Conservation (phyloP, 1,284 basidiomycete species). For the Ganoderma meredithae region DNA sequence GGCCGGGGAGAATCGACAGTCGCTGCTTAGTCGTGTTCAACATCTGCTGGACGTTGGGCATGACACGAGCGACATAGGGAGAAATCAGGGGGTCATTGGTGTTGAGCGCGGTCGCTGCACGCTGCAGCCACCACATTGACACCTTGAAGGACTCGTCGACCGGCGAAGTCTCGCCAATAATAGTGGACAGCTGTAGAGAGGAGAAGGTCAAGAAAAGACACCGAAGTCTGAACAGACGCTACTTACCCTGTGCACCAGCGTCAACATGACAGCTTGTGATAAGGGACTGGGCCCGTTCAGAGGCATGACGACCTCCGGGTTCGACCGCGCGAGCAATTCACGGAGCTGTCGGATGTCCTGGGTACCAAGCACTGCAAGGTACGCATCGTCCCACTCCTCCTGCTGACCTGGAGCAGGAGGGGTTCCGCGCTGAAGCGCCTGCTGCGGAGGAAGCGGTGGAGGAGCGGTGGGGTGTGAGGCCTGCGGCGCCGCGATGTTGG, state of each 20-base stretch:
- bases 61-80: constrained; percentile 79
- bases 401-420: constrained; percentile 57
- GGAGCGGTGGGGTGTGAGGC: constrained; percentile 77
- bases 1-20: constrained; percentile 76
- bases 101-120: constrained; percentile 71
- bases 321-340: constrained; percentile 73
- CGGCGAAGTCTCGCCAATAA: constrained; percentile 76
- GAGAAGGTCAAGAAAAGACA: constrained; percentile 18
- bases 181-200: constrained; percentile 62
- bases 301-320: constrained; percentile 81
- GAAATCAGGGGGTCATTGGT: constrained; percentile 82
- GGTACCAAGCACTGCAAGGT: constrained; percentile 72
- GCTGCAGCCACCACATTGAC: constrained; percentile 84
- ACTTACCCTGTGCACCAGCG: constrained; percentile 80
- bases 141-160: constrained; percentile 81
- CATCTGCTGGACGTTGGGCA: constrained; percentile 78
- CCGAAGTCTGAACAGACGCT: constrained; percentile 4
- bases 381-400: constrained; percentile 86
- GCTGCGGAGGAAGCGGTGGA: constrained; percentile 61
- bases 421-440: constrained; percentile 45
- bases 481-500: constrained; percentile 73
- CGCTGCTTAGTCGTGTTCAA: constrained; percentile 81
- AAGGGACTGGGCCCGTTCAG: constrained; percentile 70
- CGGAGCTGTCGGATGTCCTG: constrained; percentile 77
- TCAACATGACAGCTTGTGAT: constrained; percentile 82